A percentile compares a stretch with the other conserved stretches of the same genome.
These are phyloP conservation scores for Talaromyces sp. DNA, from an alignment of 2,329 filamentous ascomycete species.

Conservation along the genomic window DNA sequence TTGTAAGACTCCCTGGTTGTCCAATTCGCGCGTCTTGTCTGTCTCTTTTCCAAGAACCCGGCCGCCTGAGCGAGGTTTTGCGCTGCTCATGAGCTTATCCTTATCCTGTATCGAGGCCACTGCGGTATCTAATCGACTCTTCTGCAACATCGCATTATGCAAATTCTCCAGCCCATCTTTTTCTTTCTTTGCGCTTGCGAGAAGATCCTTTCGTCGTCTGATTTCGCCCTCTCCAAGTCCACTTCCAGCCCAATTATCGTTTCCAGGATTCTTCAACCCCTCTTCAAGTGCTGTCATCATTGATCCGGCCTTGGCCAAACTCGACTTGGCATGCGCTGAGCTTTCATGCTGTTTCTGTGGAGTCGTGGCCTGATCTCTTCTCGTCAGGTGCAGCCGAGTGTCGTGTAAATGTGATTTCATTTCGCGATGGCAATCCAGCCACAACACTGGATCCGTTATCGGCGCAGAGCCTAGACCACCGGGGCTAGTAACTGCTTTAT, in stretches of 20 bases:
- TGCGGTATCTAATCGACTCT: conserved; percentile 46
- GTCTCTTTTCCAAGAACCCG: conserved; percentile 57
- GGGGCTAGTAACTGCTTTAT: conserved; percentile 45
- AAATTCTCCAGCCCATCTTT: conserved; percentile 62
- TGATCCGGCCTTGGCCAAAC: conserved; percentile 56
- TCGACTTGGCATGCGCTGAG: conserved; percentile 61
- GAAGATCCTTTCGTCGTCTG: conserved; percentile 57
- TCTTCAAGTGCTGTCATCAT: conserved; percentile 58
- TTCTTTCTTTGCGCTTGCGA: conserved; percentile 59
- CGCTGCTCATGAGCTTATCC: conserved; percentile 40
- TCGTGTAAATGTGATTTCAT: conserved; percentile 62
- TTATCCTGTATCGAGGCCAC: conserved; percentile 50
- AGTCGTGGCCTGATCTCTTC: conserved; percentile 58
- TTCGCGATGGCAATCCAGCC: conserved; percentile 62
- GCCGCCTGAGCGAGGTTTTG: conserved; percentile 44
- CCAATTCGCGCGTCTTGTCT: conserved; percentile 60
- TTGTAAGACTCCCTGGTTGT: conserved; percentile 64
- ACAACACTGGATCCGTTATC: conserved; percentile 56
- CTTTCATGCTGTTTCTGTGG: conserved; percentile 62
- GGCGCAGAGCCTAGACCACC: conserved; percentile 33
- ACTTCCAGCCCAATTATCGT: conserved; percentile 32
- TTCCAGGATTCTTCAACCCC: conserved; percentile 48
- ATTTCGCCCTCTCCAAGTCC: conserved; percentile 61
- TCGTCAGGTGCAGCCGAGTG: conserved; percentile 58
- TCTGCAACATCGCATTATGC: conserved; percentile 58